These are phyloP conservation scores for Thinopyrum elongatum DNA, from an alignment of 176 grass and related monocot species.

Conservation along the genomic window DNA sequence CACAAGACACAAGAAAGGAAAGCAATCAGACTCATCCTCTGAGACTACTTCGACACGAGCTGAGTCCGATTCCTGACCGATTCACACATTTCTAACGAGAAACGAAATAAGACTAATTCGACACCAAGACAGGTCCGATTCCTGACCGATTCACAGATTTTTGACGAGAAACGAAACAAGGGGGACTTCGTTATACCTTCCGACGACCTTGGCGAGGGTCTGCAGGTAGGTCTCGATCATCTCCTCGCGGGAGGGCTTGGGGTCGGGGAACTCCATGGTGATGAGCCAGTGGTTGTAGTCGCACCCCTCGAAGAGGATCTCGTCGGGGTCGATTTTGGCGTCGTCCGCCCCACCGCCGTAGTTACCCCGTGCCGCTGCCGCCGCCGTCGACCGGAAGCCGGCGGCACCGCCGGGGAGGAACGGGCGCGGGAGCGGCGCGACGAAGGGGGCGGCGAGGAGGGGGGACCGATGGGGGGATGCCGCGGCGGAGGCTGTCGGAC, in stretches of 20 bases:
- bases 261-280: constrained; percentile 97
- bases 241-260: constrained; percentile 79
- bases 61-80: neutral
- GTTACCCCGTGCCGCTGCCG: constrained; percentile 39
- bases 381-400: constrained; percentile 57
- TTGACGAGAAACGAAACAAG: neutral
- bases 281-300: constrained; percentile 99
- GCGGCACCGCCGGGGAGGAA: constrained; percentile 13
- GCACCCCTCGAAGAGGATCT: constrained; percentile 92
- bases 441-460: neutral
- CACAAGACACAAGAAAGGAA: neutral
- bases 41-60: neutral
- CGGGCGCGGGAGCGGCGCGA: neutral
- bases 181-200: constrained; percentile 44
- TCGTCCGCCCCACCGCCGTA: constrained; percentile 32
- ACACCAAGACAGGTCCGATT: neutral
- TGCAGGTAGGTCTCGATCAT: constrained; percentile 96
- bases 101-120: neutral
- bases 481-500: neutral
- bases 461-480: neutral
- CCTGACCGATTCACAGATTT: neutral
- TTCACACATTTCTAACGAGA: neutral
- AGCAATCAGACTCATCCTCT: neutral
- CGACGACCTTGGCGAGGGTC: constrained; percentile 84
- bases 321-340: constrained; percentile 62